Percentiles rank a stretch among this genome's conserved stretches.
phyloP scores from a whole-genome alignment of 1,284 basidiomycete genomes.

The Irpex lacteus region DNA sequence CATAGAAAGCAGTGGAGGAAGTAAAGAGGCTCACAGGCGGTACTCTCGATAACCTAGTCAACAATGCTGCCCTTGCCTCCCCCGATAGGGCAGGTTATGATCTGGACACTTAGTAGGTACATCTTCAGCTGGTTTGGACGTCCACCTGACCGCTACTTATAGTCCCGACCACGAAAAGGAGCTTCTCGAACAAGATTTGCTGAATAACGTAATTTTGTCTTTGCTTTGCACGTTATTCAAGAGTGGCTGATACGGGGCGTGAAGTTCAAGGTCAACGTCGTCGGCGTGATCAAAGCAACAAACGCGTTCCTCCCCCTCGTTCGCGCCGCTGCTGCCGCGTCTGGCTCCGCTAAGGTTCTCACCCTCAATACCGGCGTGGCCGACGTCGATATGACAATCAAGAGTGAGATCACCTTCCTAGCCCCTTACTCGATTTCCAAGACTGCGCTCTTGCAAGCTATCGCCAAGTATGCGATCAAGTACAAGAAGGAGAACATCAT shows the following conservation, averaged over 20 bases:
- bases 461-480: constrained; percentile 35
- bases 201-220: constrained; percentile 15
- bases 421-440: constrained; percentile 35
- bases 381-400: constrained; percentile 26
- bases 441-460: constrained; percentile 37
- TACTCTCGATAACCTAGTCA: constrained; percentile 28
- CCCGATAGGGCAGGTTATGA: background rate
- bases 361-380: constrained; percentile 31
- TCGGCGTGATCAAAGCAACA: constrained; percentile 35
- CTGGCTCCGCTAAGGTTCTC: constrained; percentile 30
- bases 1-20: constrained; percentile 17
- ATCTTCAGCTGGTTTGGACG: background rate
- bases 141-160: background rate
- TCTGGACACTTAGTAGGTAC: constrained; percentile 10
- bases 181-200: constrained; percentile 24
- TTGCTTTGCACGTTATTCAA: background rate
- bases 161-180: constrained; percentile 12
- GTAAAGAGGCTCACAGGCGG: constrained; percentile 24
- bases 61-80: constrained; percentile 23
- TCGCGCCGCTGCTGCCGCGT: constrained; percentile 29
- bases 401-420: constrained; percentile 7
- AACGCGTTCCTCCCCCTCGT: constrained; percentile 38
- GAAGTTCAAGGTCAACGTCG: constrained; percentile 34
- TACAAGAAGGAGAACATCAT: constrained; percentile 34
- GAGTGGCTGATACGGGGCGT: background rate